A percentile compares a stretch with the other conserved stretches of the same genome.
Evolutionary conservation across 257 asterid genomes (phyloP).

Genomic region (Primulina huaijiensis): DNA sequence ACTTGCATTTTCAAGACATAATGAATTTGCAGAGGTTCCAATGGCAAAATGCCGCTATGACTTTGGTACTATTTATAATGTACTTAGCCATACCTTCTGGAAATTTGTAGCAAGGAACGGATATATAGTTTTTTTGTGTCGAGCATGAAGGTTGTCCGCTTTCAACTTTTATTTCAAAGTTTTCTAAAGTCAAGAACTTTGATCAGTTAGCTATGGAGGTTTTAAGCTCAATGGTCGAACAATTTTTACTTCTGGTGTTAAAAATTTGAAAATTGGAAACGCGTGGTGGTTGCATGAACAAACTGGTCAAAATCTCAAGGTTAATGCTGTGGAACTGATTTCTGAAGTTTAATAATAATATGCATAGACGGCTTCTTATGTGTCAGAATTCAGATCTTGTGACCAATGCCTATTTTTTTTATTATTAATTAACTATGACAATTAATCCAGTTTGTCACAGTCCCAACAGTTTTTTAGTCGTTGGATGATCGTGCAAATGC

Average conservation of each 20-base stretch:
- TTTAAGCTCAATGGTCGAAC: neutral
- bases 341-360: no score
- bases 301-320: neutral
- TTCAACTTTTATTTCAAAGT: neutral
- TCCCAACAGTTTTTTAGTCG: neutral
- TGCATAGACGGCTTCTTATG: neutral
- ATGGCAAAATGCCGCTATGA: neutral
- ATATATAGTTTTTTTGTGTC: neutral
- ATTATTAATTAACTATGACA: neutral
- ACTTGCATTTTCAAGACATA: neutral
- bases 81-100: neutral
- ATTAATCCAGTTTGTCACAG: neutral
- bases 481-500: neutral
- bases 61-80: neutral
- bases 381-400: neutral
- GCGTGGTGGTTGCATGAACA: neutral
- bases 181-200: neutral
- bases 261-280: no score
- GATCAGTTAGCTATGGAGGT: neutral
- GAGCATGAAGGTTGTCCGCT: neutral
- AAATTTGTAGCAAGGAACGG: neutral
- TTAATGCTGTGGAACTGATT: no score
- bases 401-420: neutral
- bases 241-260: neutral
- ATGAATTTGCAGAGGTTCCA: neutral